Percentiles rank a stretch among this genome's conserved stretches.
phyloP scores from a whole-genome alignment of 2,329 filamentous ascomycete genomes.

The Spiromastix sp. region DNA sequence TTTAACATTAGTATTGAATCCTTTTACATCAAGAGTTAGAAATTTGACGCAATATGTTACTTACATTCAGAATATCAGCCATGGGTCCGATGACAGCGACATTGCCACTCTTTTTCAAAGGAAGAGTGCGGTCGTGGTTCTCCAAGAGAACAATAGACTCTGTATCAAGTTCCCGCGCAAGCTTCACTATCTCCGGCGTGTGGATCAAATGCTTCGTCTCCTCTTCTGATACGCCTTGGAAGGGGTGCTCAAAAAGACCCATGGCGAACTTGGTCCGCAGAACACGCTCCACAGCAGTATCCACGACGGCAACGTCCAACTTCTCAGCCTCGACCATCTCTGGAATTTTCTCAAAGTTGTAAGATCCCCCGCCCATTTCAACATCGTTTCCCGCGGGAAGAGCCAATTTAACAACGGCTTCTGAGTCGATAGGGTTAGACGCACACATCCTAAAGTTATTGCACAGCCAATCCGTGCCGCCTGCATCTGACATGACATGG shows the following conservation, averaged over 20 bases:
- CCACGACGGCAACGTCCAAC: constrained; percentile 49
- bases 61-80: constrained; percentile 60
- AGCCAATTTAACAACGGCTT: constrained; percentile 52
- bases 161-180: constrained; percentile 53
- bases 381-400: constrained; percentile 60
- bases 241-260: constrained; percentile 63
- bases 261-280: constrained; percentile 58
- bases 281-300: constrained; percentile 55
- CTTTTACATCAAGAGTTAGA: no score
- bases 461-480: constrained; percentile 59
- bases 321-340: constrained; percentile 52
- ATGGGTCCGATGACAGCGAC: constrained; percentile 67
- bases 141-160: constrained; percentile 54
- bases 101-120: constrained; percentile 52
- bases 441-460: constrained; percentile 54
- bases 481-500: constrained; percentile 55
- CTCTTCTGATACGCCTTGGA: constrained; percentile 46
- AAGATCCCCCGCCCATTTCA: constrained; percentile 68
- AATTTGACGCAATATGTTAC: constrained; percentile 21
- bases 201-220: constrained; percentile 52
- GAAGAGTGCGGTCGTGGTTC: constrained; percentile 45
- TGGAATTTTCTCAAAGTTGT: constrained; percentile 56
- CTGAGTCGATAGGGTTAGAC: constrained; percentile 50
- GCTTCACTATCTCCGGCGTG: constrained; percentile 45
- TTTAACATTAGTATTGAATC: no score